Evolutionary conservation across 164 flowering plant species (phyloP), one percentile per base, ranked within the genome.

Genomic region (Houttuynia cordata): DNA sequence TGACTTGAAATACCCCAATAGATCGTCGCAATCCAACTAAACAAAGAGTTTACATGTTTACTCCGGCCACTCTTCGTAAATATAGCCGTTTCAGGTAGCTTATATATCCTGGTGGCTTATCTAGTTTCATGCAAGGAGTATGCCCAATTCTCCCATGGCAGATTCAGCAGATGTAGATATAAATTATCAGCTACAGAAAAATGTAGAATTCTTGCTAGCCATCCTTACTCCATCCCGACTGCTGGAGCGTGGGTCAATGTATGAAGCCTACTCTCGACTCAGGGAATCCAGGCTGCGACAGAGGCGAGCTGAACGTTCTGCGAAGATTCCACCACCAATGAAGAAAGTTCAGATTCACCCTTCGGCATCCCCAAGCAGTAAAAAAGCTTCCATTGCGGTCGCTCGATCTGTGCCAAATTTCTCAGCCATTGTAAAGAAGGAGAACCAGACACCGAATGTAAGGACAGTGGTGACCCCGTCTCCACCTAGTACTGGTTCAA

Each of bases 371-470:
- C 67, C 61, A 14, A 56, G 24, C 39, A 24, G 60, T 9, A 50
- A 71, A 1, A 64, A 64, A 39, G 68, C 66, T 62, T 45, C 69
- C 49, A 45, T 45, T 10, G 78, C 83, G 22, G 67, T 89, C 59
- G 78, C 87, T 18, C 89, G 74, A 24, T 89, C 94, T 0, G 97
- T 89, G 68, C 93, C 96, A 45, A 91, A 86, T 61, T 83, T 88
- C 58, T 80, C 91, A 0, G 63, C 84, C 0, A 73, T 61, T 8
- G 22, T 84, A 71, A 66, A 91, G 67, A 89, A 89, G 53, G 96
- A 89, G 73, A 89, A 89, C 23, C 69, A 90, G 57, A 84, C 70
- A 69, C 93, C 91, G 58, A 59, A 67, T 14, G 56, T 74, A 22
- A 0, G 62, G 68, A 15, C 64, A 50, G 82, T 82, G 61, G 61